Evolutionary conservation across 75 land plant genomes (phyloP), one percentile per base, ranked within the genome.

Genomic region (Cryptomeria japonica): DNA sequence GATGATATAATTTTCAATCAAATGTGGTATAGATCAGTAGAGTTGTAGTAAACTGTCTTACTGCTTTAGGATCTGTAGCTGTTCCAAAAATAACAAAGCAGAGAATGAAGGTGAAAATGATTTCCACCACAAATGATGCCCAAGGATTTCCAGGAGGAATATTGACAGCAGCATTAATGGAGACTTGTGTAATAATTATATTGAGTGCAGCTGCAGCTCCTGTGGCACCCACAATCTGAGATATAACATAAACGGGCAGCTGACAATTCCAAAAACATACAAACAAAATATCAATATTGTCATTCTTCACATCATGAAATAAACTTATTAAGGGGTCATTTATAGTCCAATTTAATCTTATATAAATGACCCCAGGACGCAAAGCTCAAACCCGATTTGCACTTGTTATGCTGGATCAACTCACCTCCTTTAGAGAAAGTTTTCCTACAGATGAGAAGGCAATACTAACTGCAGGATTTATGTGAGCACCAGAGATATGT

Each of bases 21-120:
- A 22, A 34, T 28, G 47, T 6, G 41, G 8, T 5, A 9, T 49
- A 49, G 1, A 49, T 49, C 12, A 49, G 13, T 49, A 46, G 51
- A 36, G 51, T 39, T 28, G 42, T 32, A 12, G 25, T 41, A 89
- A 6, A 36, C 68, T 28, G 15, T 42, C 41, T 86, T 83, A 93
- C 95, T 14, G 93, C 93, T 83, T 93, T 64, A 58, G 90, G 89
- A 84, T 95, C 94, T 5, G 96, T 95, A 58, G 95, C 93, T 25
- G 93, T 95, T 18, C 93, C 94, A 31, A 93, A 93, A 55, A 95
- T 86, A 15, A 96, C 97, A 82, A 95, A 92, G 93, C 91, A 92
- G 78, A 96, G 91, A 82, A 87, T 89, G 89, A 93, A 93, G n/a
- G 96, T 79, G 80, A 91, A 84, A 61, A 96, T 91, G 90, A 93